A percentile compares a stretch with the other conserved stretches of the same genome.
Conservation (phyloP, 805 yeast species). For the Clavispora carvajalis region DNA sequence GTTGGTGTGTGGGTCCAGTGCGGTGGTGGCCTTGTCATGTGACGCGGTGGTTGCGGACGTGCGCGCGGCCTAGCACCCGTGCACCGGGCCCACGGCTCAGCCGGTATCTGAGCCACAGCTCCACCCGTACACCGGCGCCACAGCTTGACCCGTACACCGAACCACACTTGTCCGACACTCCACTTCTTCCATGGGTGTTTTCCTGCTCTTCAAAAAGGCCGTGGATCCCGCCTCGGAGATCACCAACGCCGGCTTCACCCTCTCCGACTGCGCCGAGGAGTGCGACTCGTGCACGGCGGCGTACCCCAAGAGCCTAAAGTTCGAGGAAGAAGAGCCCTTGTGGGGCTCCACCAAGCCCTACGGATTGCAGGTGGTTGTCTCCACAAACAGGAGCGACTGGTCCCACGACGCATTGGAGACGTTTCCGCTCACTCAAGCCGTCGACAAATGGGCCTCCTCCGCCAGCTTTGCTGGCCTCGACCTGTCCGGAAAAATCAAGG, state of each 20-base stretch:
- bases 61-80: background rate
- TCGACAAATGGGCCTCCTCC: constrained; percentile 33
- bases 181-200: constrained; percentile 15
- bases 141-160: too few species aligned
- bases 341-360: constrained; percentile 71
- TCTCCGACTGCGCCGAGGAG: constrained; percentile 47
- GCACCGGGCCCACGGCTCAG: too few species aligned
- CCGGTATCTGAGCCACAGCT: too few species aligned
- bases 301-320: constrained; percentile 46
- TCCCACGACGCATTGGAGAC: constrained; percentile 58
- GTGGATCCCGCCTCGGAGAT: constrained; percentile 9
- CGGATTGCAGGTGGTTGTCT: constrained; percentile 68
- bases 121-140: background rate
- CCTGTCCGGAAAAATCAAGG: constrained; percentile 33
- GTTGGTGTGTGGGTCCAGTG: constrained; percentile 13
- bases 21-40: constrained; percentile 8
- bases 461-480: constrained; percentile 18
- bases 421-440: constrained; percentile 38
- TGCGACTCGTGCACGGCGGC: constrained; percentile 51
- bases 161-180: too few species aligned
- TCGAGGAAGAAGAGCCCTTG: constrained; percentile 38
- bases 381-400: constrained; percentile 89
- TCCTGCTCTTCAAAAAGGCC: constrained; percentile 8
- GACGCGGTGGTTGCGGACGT: background rate
- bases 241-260: constrained; percentile 18